Evolutionary conservation across 257 asterid species (phyloP).

Genomic region (Mitragyna speciosa): DNA sequence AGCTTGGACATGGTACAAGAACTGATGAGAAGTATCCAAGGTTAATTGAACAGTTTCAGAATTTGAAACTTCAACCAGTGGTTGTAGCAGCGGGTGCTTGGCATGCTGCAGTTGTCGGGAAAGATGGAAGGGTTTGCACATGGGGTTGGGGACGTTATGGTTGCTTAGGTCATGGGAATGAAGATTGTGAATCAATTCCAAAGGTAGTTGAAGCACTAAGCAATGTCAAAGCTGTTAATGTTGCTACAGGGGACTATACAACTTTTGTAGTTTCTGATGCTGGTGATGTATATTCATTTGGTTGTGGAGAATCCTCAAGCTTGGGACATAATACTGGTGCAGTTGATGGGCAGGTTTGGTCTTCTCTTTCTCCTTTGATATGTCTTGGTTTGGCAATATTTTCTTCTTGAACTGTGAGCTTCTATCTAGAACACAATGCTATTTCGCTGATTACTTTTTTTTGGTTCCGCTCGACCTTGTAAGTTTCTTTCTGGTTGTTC

Average conservation of each 20-base stretch:
- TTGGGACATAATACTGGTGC: conserved; percentile 76
- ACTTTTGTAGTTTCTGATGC: conserved; percentile 86
- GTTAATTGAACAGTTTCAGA: conserved; percentile 69
- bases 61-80: conserved; percentile 75
- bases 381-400: not conserved
- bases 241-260: conserved; percentile 96
- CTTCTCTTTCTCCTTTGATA: conserved; percentile 7
- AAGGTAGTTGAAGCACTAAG: conserved; percentile 85
- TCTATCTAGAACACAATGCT: not conserved
- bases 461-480: not conserved
- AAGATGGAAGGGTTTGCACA: conserved; percentile 95
- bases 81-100: conserved; percentile 99
- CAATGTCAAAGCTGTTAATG: conserved; percentile 73
- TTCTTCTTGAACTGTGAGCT: too few species aligned
- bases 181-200: conserved; percentile 86
- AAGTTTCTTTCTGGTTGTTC: not conserved
- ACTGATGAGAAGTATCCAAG: conserved; percentile 89
- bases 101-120: conserved; percentile 99
- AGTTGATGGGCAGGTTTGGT: conserved; percentile 73
- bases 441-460: not conserved
- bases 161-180: conserved; percentile 97
- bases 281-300: conserved; percentile 91
- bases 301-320: conserved; percentile 95
- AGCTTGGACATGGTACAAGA: conserved; percentile 88
- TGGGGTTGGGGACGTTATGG: conserved; percentile 99